Base-by-base conservation (phyloP, 2,329 filamentous ascomycete genomes). In the Scleromitrula shiraiana region DNA sequence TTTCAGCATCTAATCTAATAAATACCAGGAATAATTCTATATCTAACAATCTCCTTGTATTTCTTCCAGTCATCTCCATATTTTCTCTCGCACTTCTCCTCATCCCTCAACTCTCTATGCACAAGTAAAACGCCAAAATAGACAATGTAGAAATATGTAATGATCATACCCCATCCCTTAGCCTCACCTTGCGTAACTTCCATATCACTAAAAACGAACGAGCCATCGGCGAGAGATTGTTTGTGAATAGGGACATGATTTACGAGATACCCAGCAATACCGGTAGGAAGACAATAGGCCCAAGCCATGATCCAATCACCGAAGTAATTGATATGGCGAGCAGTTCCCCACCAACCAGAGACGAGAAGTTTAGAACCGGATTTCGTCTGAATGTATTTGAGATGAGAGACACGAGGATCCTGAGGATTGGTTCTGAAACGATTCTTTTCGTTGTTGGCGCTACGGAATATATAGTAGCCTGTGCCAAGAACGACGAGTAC, bases 381-480 rank as follows among this genome's bases (percentile, higher is more conserved):
- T 62, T 82, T 81, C 8, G 91, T 97, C 70, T 93, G 74, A 52
- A 97, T 89, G 67, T 85, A 95, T 63, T 85, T 80, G 57, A 96
- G 79, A 62, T 95, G 83, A 35, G 80, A 76, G 48, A 96, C 80
- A 26, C 75, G 75, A 0, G 89, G 85, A 62, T 95, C 87, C 26
- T 83, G 73, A 23, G 90, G 90, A 65, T 96, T 80, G 29, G 80
- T 94, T 50, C 93, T 82, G 80, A 97, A 97, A 20, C 78, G 77
- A 69, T 96, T 95, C 80, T 97, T 97, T 70, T 96, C 83, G 67
- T 80, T 88, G 75, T 97, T 97, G 64, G 88, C 81, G n/a, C 84
- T 75, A 50, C 91, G 89, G 81, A 97, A 97, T 65, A 95, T 89
- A 65, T 78, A 83, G 68, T 91, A 95, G n/a, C 88, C 90, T 2